Evolutionary conservation across 2,329 filamentous ascomycete genomes (phyloP), one percentile per base, ranked within the genome.

Genomic region (Albophoma yamanashiensis): DNA sequence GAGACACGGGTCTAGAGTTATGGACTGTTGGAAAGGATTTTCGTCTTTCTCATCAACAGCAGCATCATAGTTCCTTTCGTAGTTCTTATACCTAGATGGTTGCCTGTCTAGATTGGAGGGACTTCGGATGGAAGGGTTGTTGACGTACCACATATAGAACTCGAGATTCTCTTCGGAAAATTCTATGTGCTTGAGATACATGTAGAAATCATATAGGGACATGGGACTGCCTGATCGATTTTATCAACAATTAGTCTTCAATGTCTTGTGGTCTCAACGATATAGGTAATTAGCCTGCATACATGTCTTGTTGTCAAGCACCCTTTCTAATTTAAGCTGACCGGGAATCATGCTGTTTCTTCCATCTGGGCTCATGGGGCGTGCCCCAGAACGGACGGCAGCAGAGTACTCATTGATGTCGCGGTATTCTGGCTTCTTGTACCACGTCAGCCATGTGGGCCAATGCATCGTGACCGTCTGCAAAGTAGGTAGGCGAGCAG

Each of bases 171-270:
- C 78, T 0, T 76, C 69, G 1, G 77, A 79, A 67, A 72, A 76
- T 65, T 80, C 78, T 56, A 80, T 78, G 64, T 79, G 74, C 66
- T 78, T 79, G 56, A 80, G 69, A 61, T 79, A 80, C 76, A 79
- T 78, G 67, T 78, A 79, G 57, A 80, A 80, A 67, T 80, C 78
- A 61, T 79, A 78, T 12, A 79, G 66, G 0, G 76, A 78, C 76
- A 79, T 78, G 4, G 78, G 78, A 58, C 75, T 78, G 63, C 76
- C 75, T 78, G 56, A 5, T 27, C 39, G 42, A 6, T 14, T 47
- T 12, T 2, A 55, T 60, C 52, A 61, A 17, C n/a, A 15, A 25
- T 56, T 25, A 14, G 17, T 38, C 45, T 27, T 27, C n/a, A n/a
- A n/a, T n/a, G 22, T 17, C 17, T 9, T 27, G 15, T 17, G 7